Base-by-base conservation (phyloP, 2,329 filamentous ascomycete species). In the Aureobasidium mangrovei region DNA sequence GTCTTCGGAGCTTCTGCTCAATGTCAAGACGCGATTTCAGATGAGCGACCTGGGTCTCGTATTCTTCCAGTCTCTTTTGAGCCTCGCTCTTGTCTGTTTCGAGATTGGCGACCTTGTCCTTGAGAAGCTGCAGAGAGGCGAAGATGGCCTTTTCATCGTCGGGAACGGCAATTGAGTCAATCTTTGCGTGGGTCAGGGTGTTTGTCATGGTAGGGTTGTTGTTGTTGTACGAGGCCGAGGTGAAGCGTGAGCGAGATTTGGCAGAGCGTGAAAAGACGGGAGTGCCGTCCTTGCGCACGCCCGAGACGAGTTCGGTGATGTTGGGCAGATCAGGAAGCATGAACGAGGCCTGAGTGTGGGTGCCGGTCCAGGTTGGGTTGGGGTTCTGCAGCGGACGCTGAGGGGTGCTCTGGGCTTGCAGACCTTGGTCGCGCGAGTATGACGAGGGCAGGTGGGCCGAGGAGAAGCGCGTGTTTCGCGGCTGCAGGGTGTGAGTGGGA, bases 71-170 rank as follows among this genome's bases (percentile, higher is more conserved):
- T 31, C 73, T 72, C 59, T 80, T 77, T 58, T 79, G 74, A 18
- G 74, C 65, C 40, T 79, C 76, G 5, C 72, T 73, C 54, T 79
- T 80, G 58, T 79, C 77, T 51, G 70, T 67, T 61, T 84, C 80
- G 44, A 84, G 69, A 47, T 77, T 71, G 0, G 74, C 69, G 39
- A 83, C 74, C 61, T 78, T 80, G 40, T 81, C 79, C 59, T 82
- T 75, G 8, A 83, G 66, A 18, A 80, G 67, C 51, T 81, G 74
- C 12, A 84, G 69, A 8, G 79, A 80, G n/a, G 78, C 73, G 61
- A 81, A 82, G 45, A 85, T 75, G 2, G 77, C 77, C 64, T 84
- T 82, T 59, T 84, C 82, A 46, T 84, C 80, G 9, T 78, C 73
- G 0, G 81, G 81, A 43, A 83, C 73, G 0, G 78, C 74, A 8